Percentiles rank a stretch among this genome's conserved stretches.
Conservation (phyloP, 73 alveolate species). For the Stentor roeselii region DNA sequence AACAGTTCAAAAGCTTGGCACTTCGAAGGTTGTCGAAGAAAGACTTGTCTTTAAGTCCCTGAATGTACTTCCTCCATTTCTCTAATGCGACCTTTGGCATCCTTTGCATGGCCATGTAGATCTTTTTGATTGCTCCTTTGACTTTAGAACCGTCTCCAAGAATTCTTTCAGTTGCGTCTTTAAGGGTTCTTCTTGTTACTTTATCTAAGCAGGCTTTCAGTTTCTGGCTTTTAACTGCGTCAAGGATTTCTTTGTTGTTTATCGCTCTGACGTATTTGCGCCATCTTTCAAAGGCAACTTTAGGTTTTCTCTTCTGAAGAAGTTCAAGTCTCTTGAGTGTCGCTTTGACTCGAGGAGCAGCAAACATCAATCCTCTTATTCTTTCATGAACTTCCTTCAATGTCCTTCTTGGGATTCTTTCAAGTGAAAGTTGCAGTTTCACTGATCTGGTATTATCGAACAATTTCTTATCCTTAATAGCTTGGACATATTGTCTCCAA, state of each 20-base stretch:
- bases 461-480: neutral
- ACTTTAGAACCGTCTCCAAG: constrained; percentile 15
- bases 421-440: neutral
- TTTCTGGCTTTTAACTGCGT: neutral
- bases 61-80: neutral
- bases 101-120: neutral
- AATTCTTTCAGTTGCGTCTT: constrained; percentile 4
- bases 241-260: neutral
- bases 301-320: neutral
- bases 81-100: neutral
- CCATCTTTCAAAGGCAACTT: neutral
- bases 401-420: neutral
- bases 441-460: neutral
- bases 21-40: constrained; percentile 1
- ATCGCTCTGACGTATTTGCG: neutral
- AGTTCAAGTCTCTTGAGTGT: neutral
- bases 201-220: neutral
- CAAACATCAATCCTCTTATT: neutral
- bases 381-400: neutral
- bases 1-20: neutral
- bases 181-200: neutral
- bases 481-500: neutral
- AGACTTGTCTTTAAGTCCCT: neutral
- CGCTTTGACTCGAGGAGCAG: neutral
- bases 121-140: neutral